Percentiles rank a stretch among this genome's conserved stretches.
Evolutionary conservation across 768 basidiomycete species (phyloP).

Genomic region (Kwoniella botswanensis): DNA sequence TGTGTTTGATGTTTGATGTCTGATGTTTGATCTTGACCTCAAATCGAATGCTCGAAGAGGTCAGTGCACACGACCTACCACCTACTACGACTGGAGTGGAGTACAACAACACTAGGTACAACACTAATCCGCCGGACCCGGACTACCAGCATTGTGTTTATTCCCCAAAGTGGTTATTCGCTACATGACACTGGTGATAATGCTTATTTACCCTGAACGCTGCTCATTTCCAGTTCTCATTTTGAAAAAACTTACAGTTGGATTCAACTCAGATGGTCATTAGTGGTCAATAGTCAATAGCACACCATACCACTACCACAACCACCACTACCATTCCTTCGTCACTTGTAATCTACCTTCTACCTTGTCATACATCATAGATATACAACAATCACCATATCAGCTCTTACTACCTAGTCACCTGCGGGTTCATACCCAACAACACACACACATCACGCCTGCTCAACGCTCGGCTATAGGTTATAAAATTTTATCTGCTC

Average conservation of each 20-base stretch:
- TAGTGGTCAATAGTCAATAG: not conserved
- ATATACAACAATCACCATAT: not conserved
- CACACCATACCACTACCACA: not conserved
- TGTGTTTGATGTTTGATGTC: not conserved
- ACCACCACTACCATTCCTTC: not conserved
- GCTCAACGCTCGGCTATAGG: not conserved
- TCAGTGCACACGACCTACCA: not conserved
- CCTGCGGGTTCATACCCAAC: not conserved
- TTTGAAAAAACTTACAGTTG: not conserved
- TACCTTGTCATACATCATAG: not conserved
- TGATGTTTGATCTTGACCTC: too few species aligned
- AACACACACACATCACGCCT: not conserved
- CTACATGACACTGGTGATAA: not conserved
- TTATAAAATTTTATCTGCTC: not conserved
- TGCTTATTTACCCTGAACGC: not conserved
- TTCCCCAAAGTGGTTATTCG: not conserved
- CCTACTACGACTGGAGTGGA: not conserved
- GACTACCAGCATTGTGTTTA: not conserved
- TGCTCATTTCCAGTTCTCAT: not conserved
- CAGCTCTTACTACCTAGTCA: too few species aligned
- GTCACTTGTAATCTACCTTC: not conserved
- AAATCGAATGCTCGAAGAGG: not conserved
- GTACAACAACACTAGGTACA: not conserved
- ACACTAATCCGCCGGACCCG: not conserved
- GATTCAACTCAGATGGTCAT: not conserved